Base-by-base conservation (phyloP, 495 filamentous ascomycete species). In the Tuber calosporum region DNA sequence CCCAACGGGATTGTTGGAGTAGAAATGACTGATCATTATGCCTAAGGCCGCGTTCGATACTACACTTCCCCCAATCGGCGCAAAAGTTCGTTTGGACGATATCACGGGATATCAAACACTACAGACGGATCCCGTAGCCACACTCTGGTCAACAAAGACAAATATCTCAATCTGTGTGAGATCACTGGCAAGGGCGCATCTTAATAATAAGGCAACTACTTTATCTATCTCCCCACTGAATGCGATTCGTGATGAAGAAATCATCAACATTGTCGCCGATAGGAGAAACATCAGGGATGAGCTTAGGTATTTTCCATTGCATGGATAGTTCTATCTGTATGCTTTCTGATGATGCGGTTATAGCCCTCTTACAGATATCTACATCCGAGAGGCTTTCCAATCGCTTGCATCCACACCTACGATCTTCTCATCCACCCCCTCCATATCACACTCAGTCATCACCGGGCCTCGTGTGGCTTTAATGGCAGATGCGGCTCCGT, bases 401-500 rank as follows among this genome's bases (percentile, higher is more conserved):
- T 71, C 85, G 86, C 38, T 82, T 82, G 26, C 79, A n/a, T 69
- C 80, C 0, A 66, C 75, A 26, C 38, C 75, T 11, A 80, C 83
- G 26, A 79, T 75, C 77, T 41, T 82, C 74, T 30, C 83, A 81
- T 53, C 84, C 82, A 70, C 81, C 83, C 38, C 86, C 85, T 73
- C 84, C 88, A 0, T 93, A 45, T 75, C 70, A 34, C 73, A 79
- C 58, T 79, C 91, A 0, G 86, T 89, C 0, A 92, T 97, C 74
- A 92, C 96, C 72, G 87, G 91, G 45, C 87, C 88, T 0, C 79
- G 89, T 53, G 78, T 83, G 4, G 83, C 88, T 13, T 86, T 97
- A 43, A 84, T 85, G 6, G 85, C 90, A 66, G 95, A 99, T 74
- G 83, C 97, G 9, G 93, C 91, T 0, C 94, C 94, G 0, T 97